These are phyloP conservation scores for Zygoascus bituminiphila DNA, from an alignment of 805 yeast species.

Conservation along the genomic window DNA sequence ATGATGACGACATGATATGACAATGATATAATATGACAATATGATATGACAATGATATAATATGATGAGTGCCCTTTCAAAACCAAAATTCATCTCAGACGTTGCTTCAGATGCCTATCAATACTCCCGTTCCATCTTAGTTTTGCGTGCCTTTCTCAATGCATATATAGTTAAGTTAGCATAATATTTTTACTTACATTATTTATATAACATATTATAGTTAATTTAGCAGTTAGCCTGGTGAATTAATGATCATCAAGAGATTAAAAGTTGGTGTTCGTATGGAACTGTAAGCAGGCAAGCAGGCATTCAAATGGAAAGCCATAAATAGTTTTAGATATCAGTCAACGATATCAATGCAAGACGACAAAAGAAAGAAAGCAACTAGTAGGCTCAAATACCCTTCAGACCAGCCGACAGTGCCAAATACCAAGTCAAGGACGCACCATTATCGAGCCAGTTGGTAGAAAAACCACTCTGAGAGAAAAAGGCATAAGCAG, in stretches of 20 bases:
- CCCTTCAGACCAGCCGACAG: conserved; percentile 41
- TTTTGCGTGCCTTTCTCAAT: too few relatives aligned
- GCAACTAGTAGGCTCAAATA: not conserved
- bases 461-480: conserved; percentile 42
- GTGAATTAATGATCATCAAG: too few relatives aligned
- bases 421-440: conserved; percentile 78
- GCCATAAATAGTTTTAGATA: not conserved
- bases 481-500: conserved; percentile 56
- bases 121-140: too few relatives aligned
- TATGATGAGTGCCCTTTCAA: too few relatives aligned
- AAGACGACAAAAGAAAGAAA: not conserved
- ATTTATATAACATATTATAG: too few relatives aligned
- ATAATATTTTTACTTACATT: not conserved
- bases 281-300: too few relatives aligned
- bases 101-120: too few relatives aligned
- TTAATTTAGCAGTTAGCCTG: too few relatives aligned
- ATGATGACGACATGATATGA: conserved; percentile 9
- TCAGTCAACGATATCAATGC: not conserved
- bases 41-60: too few relatives aligned
- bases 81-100: too few relatives aligned
- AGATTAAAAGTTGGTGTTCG: too few relatives aligned
- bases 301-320: not conserved
- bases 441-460: conserved; percentile 75
- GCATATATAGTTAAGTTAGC: not conserved
- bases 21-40: too few relatives aligned